Percentiles rank a stretch among this genome's conserved stretches.
These are phyloP conservation scores for Fusarium tuaranense DNA, from an alignment of 2,329 filamentous ascomycete genomes.

Conservation along the genomic window DNA sequence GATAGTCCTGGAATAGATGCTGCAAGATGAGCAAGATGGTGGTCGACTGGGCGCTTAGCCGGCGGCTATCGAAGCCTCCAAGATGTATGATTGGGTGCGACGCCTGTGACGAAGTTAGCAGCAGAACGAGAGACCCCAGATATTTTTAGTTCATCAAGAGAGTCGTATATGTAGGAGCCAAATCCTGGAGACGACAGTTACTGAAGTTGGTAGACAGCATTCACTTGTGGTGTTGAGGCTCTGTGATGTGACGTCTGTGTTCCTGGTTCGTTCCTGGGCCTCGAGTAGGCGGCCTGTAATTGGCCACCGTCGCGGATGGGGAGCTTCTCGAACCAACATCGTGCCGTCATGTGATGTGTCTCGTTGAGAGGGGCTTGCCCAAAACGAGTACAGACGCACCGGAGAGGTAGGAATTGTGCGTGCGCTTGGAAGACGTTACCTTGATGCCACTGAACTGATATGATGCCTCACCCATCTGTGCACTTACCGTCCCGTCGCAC, in stretches of 20 bases:
- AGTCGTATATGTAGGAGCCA: conserved; percentile 18
- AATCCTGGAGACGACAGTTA: background rate
- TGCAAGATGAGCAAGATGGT: conserved; percentile 25
- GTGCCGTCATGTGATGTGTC: background rate
- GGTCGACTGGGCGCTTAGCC: conserved; percentile 40
- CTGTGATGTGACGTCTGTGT: conserved; percentile 26
- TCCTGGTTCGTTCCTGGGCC: background rate
- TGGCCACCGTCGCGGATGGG: conserved; percentile 18
- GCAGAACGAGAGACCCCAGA: background rate
- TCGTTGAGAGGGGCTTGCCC: background rate
- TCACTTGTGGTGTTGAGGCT: conserved; percentile 44
- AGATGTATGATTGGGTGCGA: conserved; percentile 28
- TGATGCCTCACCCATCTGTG: background rate
- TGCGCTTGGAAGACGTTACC: background rate
- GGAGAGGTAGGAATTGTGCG: background rate
- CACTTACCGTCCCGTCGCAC: background rate
- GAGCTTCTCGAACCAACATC: conserved; percentile 1
- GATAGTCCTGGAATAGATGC: conserved; percentile 28
- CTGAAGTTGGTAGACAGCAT: background rate
- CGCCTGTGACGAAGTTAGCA: conserved; percentile 14
- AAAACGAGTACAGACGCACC: background rate
- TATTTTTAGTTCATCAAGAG: conserved; percentile 31
- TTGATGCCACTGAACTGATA: background rate
- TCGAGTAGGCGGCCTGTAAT: conserved; percentile 20
- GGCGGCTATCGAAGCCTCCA: conserved; percentile 34